Evolutionary conservation across 495 filamentous ascomycete species (phyloP).

Genomic region (Aspergillus bridgeri): DNA sequence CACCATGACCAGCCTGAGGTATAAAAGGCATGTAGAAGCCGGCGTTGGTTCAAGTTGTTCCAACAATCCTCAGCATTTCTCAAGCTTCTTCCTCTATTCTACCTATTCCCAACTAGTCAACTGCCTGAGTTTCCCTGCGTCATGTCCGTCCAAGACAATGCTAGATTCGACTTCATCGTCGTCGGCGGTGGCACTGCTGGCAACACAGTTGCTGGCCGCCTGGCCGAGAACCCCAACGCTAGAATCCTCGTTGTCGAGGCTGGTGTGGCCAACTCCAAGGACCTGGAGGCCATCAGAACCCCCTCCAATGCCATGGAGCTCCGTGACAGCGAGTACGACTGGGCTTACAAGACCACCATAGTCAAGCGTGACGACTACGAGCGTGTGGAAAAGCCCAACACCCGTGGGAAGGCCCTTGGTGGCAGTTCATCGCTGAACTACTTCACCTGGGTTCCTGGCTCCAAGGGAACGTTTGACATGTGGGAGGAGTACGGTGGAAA

Average conservation of each 20-base stretch:
- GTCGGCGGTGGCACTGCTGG: constrained; percentile 59
- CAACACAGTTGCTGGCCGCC: constrained; percentile 54
- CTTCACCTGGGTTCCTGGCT: constrained; percentile 57
- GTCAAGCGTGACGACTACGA: constrained; percentile 59
- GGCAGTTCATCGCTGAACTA: constrained; percentile 52
- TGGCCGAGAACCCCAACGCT: constrained; percentile 52
- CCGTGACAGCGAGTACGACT: constrained; percentile 51
- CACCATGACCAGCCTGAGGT: too few species aligned
- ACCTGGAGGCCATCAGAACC: constrained; percentile 42
- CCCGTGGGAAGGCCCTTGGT: constrained; percentile 52
- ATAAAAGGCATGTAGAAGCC: too few species aligned
- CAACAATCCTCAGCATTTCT: too few species aligned
- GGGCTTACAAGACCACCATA: constrained; percentile 62
- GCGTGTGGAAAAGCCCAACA: constrained; percentile 60
- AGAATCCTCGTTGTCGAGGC: constrained; percentile 55
- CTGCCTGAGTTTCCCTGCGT: not conserved
- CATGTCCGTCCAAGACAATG: constrained; percentile 26
- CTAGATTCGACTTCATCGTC: constrained; percentile 37
- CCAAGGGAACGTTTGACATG: constrained; percentile 52
- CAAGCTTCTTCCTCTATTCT: not conserved
- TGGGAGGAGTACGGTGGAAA: constrained; percentile 54
- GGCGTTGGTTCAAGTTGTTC: too few species aligned
- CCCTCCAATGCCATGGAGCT: constrained; percentile 42
- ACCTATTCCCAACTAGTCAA: not conserved
- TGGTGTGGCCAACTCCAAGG: constrained; percentile 33